Conservation (phyloP, 148 eudicot species). For the Vaccinium vitisidaea region DNA sequence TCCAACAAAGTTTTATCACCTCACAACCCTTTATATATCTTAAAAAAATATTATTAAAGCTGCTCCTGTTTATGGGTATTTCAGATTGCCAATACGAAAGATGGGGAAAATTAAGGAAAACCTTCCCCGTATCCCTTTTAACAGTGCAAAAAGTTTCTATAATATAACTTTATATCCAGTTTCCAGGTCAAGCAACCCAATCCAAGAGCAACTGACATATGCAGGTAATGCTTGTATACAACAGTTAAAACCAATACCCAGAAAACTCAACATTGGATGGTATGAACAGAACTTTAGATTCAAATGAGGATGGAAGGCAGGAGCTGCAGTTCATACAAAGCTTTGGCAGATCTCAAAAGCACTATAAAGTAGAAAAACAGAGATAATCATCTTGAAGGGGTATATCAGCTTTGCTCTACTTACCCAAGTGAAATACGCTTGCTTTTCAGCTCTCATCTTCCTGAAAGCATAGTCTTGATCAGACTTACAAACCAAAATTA, state of each 20-base stretch:
- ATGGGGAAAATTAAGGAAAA: not conserved
- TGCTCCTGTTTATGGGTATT: not conserved
- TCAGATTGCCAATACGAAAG: not conserved
- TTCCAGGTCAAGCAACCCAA: not conserved
- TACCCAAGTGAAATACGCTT: conserved; percentile 91
- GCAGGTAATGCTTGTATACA: not conserved
- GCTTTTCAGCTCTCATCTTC: conserved; percentile 92
- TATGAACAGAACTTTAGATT: not conserved
- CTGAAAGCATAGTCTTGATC: conserved; percentile 35
- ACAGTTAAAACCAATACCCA: not conserved
- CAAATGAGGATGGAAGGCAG: not conserved
- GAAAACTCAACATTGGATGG: not conserved
- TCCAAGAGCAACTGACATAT: not conserved
- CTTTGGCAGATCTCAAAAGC: not conserved
- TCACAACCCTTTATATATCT: not conserved
- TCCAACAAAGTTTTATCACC: not conserved
- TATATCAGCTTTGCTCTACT: conserved; percentile 22
- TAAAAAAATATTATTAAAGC: not conserved
- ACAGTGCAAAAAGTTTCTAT: not conserved
- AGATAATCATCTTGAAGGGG: not conserved
- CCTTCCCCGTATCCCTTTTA: not conserved
- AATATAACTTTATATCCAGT: not conserved
- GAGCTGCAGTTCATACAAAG: conserved; percentile 3
- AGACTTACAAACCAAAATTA: conserved; percentile 13
- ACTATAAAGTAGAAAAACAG: not conserved